These are phyloP conservation scores for Solanum hybrid DNA, from an alignment of 305 asterid genomes.

Conservation along the genomic window DNA sequence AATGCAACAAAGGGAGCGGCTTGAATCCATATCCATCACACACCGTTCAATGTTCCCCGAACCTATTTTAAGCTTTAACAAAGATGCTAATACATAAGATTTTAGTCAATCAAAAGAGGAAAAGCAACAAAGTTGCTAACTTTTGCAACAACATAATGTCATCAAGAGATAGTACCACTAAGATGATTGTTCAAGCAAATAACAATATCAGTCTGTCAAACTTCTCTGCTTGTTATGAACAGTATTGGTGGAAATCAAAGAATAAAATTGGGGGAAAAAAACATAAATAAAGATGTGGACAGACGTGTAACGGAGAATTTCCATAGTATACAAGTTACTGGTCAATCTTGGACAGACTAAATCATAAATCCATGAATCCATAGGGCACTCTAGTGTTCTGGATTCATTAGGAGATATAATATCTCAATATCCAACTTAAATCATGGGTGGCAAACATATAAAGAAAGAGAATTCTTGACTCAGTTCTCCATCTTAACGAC, in stretches of 20 bases:
- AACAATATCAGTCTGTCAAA: neutral
- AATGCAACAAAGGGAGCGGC: constrained; percentile 9
- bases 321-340: neutral
- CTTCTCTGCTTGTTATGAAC: neutral
- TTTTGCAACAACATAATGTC: neutral
- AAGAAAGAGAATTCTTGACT: neutral
- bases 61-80: constrained; percentile 18
- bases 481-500: neutral
- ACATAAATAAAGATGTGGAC: neutral
- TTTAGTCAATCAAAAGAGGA: neutral
- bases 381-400: neutral
- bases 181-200: neutral
- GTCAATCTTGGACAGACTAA: neutral
- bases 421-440: neutral
- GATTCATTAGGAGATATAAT: neutral
- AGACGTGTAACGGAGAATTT: neutral
- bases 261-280: neutral
- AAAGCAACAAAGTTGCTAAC: neutral
- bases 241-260: neutral
- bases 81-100: constrained; percentile 13
- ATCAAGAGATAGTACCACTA: neutral
- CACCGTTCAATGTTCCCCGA: constrained; percentile 17
- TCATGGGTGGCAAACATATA: neutral
- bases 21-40: constrained; percentile 45
- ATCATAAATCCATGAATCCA: neutral